Evolutionary conservation across 2,329 filamentous ascomycete genomes (phyloP).

Genomic region (Scytalidium sp.): DNA sequence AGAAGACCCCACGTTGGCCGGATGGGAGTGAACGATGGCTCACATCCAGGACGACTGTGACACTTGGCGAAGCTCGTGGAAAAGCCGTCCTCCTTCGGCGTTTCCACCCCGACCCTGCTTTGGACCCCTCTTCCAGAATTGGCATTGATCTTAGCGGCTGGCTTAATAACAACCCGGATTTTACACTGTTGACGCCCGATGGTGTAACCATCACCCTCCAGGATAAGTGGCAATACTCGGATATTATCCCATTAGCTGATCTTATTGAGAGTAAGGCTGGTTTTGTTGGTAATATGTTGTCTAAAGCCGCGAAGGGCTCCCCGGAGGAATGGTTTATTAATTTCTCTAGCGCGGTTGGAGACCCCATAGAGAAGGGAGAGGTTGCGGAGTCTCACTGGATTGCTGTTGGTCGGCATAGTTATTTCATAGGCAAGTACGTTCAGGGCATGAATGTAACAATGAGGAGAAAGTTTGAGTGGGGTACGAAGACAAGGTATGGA

Average conservation of each 20-base stretch:
- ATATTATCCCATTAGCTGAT: conserved; percentile 32
- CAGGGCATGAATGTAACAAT: conserved; percentile 40
- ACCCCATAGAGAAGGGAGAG: conserved; percentile 30
- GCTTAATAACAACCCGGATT: conserved; percentile 64
- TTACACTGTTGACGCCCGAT: conserved; percentile 40
- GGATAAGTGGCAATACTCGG: conserved; percentile 43
- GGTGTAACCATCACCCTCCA: conserved; percentile 38
- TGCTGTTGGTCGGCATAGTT: conserved; percentile 40
- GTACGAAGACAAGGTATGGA: conserved; percentile 24
- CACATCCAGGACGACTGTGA: conserved; percentile 55
- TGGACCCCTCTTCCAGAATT: conserved; percentile 27
- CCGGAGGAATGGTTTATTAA: conserved; percentile 36
- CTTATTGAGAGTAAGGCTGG: conserved; percentile 37
- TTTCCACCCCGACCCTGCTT: conserved; percentile 47
- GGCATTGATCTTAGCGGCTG: conserved; percentile 44
- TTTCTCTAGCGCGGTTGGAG: conserved; percentile 41
- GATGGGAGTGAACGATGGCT: conserved; percentile 51
- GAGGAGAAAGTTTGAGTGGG: conserved; percentile 25
- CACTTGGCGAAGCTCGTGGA: conserved; percentile 59
- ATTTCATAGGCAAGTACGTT: conserved; percentile 36
- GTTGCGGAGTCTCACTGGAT: conserved; percentile 41
- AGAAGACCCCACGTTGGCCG: conserved; percentile 30
- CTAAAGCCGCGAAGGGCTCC: conserved; percentile 23
- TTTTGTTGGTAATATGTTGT: conserved; percentile 35
- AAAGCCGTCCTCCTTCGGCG: conserved; percentile 67